These are phyloP conservation scores for Brassica rapa DNA, from an alignment of 345 rosid species.

Conservation along the genomic window DNA sequence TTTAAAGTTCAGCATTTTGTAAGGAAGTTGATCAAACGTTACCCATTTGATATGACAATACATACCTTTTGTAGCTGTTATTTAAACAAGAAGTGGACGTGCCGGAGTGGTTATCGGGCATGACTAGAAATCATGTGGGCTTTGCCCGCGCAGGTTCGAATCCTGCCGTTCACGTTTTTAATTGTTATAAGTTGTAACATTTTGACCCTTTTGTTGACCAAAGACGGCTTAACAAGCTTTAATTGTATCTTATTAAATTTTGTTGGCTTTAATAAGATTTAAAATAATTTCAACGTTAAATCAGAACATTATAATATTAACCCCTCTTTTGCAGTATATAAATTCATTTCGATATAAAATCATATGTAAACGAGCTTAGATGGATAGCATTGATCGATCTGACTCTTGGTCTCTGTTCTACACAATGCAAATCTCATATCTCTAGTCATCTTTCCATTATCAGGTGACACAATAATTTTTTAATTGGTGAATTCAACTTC, in stretches of 20 bases:
- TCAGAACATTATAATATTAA: not conserved
- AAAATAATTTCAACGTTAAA: not conserved
- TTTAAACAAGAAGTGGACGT: not conserved
- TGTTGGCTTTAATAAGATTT: not conserved
- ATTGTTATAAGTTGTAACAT: not conserved
- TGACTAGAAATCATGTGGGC: conserved; percentile 98
- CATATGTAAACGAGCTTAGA: not conserved
- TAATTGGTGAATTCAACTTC: not conserved
- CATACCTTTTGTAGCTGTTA: not conserved
- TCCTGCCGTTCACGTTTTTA: conserved; percentile 50
- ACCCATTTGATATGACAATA: not conserved
- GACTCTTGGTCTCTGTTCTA: not conserved
- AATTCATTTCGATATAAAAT: not conserved
- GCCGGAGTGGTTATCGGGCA: conserved; percentile 67
- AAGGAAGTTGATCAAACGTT: too few species aligned
- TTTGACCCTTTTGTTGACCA: not conserved
- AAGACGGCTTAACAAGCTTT: not conserved
- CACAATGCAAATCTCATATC: not conserved
- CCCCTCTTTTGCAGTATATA: not conserved
- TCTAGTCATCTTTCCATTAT: not conserved
- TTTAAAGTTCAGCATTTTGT: too few species aligned
- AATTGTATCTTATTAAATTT: not conserved
- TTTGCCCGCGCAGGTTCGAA: conserved; percentile 86
- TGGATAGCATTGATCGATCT: not conserved
- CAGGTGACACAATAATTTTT: not conserved